Base-by-base conservation (phyloP, 1,139 yeast species). In the Saccharomyces hybrid region DNA sequence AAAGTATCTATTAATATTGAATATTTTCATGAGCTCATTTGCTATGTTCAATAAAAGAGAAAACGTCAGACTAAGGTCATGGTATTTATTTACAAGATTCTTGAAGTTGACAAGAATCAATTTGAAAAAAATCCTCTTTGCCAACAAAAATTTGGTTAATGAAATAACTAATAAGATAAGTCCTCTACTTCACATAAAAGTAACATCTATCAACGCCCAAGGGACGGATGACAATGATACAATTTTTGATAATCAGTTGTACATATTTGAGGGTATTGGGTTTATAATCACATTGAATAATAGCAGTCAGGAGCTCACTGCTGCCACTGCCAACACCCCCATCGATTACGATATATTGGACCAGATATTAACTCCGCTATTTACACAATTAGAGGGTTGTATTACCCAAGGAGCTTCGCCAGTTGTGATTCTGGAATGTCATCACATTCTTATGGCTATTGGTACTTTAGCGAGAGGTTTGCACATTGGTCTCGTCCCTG, bases 391-490 rank as follows among this genome's bases (percentile, higher is more conserved):
- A 59, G 96, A 91, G 68, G 73, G 73, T 25, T 83, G 88, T 61
- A 82, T 84, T 52, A 64, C 76, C 1, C 72, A 72, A 47, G 66
- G 74, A 20, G 77, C 76, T 55, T 75, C 73, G 34, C 72, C 77
- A 25, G 75, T 77, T 50, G 66, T 79, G 41, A 77, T 85, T 3
- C 71, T 88, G 50, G 95, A 89, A 67, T 84, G 90, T 2, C 96
- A 93, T 68, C 97, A 93, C 68, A 79, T 85, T 46, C 73, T 95
- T 50, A 82, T 88, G 83, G 93, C 97, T 0, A 81, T 93, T 53
- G 97, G 97, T 41, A 88, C 96, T 0, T 79, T 91, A 64, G 87
- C 91, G 2, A 80, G 93, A 65, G 98, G 98, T 1, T 84, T 87
- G 62, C 72, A 69, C 53, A 66, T 67, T 23, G 72, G 72, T 5